phyloP scores from a whole-genome alignment of 1,139 yeast species.

The Geotrichum australiense region DNA sequence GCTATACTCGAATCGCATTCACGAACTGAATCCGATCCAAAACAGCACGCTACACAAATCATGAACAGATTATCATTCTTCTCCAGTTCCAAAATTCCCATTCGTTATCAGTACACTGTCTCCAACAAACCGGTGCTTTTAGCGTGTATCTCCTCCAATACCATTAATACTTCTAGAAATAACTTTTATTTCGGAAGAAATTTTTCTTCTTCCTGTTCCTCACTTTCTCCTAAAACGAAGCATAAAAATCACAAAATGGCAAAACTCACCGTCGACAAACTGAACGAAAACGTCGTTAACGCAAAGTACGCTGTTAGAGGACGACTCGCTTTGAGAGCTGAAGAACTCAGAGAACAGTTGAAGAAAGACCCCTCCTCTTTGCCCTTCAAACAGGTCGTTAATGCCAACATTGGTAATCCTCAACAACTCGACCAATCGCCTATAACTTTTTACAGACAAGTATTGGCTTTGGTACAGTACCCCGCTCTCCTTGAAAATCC shows the following conservation, averaged over 20 bases:
- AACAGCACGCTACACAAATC: too few relatives aligned
- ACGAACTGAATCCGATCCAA: too few relatives aligned
- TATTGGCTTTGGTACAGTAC: slow-evolving; percentile 74
- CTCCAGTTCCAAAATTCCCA: too few relatives aligned
- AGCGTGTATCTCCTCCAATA: too few relatives aligned
- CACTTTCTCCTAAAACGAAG: background rate
- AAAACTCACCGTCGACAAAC: slow-evolving; percentile 38
- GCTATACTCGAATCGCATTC: too few relatives aligned
- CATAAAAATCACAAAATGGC: background rate
- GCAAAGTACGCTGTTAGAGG: slow-evolving; percentile 98
- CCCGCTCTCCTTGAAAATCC: slow-evolving; percentile 54
- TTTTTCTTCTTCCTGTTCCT: slow-evolving; percentile 5
- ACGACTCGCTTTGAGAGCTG: slow-evolving; percentile 86
- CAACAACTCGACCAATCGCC: slow-evolving; percentile 94
- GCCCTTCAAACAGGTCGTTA: slow-evolving; percentile 72
- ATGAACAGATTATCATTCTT: too few relatives aligned
- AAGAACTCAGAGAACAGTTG: slow-evolving; percentile 59
- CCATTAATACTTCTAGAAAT: too few relatives aligned
- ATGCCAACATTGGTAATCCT: slow-evolving; percentile 95
- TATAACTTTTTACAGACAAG: slow-evolving; percentile 90
- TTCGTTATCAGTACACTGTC: too few relatives aligned
- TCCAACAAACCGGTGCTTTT: too few relatives aligned
- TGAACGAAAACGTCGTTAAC: slow-evolving; percentile 66
- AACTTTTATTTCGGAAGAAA: too few relatives aligned
- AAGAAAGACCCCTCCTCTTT: slow-evolving; percentile 49